Base-by-base conservation (phyloP, 1,284 basidiomycete genomes). In the Malassezia dermatis region DNA sequence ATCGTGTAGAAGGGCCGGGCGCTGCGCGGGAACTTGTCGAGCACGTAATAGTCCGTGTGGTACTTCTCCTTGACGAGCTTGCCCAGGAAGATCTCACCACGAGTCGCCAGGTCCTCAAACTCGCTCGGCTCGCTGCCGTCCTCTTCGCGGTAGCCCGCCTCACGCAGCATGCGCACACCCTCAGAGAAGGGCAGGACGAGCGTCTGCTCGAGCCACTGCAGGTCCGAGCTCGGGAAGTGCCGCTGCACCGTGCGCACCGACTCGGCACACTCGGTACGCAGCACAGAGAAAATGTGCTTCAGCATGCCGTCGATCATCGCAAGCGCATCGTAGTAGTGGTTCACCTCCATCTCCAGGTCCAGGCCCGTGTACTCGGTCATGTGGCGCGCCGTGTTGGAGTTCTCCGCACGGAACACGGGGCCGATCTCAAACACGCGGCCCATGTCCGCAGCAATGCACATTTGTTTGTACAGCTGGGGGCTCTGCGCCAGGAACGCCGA, bases 21-120 rank as follows among this genome's bases (percentile, higher is more conserved):
- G 27, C 81, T 85, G 73, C 89, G 80, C 24, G 73, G 72, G 57
- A 75, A 75, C 53, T 75, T 75, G 61, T 75, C 72, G 31, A 75
- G 65, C 31, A 75, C 73, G 61, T 71, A 75, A 55, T 74, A 75
- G 79, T 98, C 93, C 51, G 88, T 95, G 66, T 89, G 83, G 76
- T 90, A 93, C 78, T 93, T 94, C 55, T 84, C 84, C 75, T 86
- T 88, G 68, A 96, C 83, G 50, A 96, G 79, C 50, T 83, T 80
- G 27, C 93, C 93, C 23, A 96, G 84, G 51, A 86, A 81, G 78
- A 88, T 91, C 78, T 98, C 93, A 71, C 90, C 88, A 65, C 86
- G 83, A 6, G 89, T 94, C 32, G 30, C 15, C 7, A 71, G 54
- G 48, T 71, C 69, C 41, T 71, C 67, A 44, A 66, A 63, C 55